Evolutionary conservation across 169 alveolate species (phyloP).

Genomic region (Amoebophrya sp.): DNA sequence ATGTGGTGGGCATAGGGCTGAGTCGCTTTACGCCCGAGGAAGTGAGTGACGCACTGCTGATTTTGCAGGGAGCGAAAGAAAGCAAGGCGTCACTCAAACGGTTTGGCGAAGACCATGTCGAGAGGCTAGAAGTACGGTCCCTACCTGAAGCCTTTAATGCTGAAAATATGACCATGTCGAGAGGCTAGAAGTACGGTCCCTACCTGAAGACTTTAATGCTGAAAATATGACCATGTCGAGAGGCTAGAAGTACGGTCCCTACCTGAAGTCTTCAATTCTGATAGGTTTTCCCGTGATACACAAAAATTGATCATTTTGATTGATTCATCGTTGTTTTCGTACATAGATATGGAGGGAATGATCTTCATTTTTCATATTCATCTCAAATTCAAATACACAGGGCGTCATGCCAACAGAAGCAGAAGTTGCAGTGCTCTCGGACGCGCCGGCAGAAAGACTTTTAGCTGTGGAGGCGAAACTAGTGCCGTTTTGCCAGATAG

Average conservation of each 20-base stretch:
- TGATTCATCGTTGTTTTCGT: neutral
- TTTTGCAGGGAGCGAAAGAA: neutral
- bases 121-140: neutral
- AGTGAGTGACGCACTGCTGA: neutral
- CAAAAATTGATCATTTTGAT: neutral
- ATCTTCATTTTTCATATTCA: neutral
- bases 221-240: neutral
- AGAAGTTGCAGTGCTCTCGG: neutral
- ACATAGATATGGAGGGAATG: no score
- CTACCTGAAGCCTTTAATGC: neutral
- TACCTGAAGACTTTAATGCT: neutral
- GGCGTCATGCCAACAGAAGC: constrained; percentile 17
- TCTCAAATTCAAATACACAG: neutral
- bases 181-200: neutral
- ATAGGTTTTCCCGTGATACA: neutral
- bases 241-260: neutral
- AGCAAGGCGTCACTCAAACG: no score
- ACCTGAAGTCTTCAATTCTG: neutral
- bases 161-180: neutral
- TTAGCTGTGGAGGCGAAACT: neutral
- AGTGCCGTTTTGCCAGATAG: neutral
- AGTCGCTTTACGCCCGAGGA: neutral
- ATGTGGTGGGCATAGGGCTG: neutral
- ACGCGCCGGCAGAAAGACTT: neutral
- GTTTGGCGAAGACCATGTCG: neutral